These are phyloP conservation scores for Globisporangium lucens DNA, from an alignment of 352 stramenopile genomes.

Conservation along the genomic window DNA sequence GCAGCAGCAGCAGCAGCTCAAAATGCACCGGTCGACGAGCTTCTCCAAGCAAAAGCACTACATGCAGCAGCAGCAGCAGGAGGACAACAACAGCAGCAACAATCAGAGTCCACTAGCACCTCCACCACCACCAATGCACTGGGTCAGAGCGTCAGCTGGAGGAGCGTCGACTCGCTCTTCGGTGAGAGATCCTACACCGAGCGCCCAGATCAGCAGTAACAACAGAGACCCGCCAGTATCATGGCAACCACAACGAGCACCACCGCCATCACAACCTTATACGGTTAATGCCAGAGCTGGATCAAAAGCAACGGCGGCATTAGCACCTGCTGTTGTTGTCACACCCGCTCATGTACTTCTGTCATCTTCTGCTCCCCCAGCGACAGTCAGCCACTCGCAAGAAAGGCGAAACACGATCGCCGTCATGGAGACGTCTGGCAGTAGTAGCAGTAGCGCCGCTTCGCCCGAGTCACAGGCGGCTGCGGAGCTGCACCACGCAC, in stretches of 20 bases:
- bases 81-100: constrained; percentile 19
- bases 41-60: constrained; percentile 31
- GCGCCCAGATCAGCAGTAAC: background rate
- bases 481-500: constrained; percentile 55
- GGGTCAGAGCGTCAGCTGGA: background rate
- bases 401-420: constrained; percentile 28
- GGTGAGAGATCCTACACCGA: background rate
- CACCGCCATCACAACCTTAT: background rate
- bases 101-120: constrained; percentile 18
- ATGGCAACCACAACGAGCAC: background rate
- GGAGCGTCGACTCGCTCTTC: background rate
- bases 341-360: background rate
- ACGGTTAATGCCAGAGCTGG: background rate
- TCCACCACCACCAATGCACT: constrained; percentile 6
- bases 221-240: background rate
- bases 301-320: background rate
- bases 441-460: background rate
- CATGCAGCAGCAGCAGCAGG: constrained; percentile 23
- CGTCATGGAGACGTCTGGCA: constrained; percentile 18
- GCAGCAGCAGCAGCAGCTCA: constrained; percentile 33
- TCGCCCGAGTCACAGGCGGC: constrained; percentile 15
- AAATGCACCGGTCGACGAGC: constrained; percentile 24
- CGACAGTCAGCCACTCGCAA: background rate
- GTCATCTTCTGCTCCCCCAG: background rate
- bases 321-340: background rate